Percentiles rank a stretch among this genome's conserved stretches.
phyloP scores from a whole-genome alignment of 1,284 basidiomycete species.

The Ganoderma meredithae region DNA sequence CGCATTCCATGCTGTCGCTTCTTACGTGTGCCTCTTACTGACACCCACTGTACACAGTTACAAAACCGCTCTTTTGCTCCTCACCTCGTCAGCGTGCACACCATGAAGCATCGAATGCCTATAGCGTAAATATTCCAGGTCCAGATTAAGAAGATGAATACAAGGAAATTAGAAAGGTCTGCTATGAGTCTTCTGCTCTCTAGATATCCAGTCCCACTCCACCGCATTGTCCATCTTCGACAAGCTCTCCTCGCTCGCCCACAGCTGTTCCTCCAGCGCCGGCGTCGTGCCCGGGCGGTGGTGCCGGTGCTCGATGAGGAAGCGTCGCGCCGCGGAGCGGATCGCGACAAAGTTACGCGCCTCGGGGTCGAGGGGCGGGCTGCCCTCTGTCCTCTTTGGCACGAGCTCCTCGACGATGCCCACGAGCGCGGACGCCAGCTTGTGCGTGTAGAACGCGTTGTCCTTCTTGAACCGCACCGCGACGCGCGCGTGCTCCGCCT shows the following conservation, averaged over 20 bases:
- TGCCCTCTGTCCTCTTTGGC: constrained; percentile 25
- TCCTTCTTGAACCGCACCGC: constrained; percentile 26
- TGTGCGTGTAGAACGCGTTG: constrained; percentile 32
- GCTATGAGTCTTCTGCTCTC: constrained; percentile 14
- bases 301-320: constrained; percentile 23
- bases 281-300: constrained; percentile 27
- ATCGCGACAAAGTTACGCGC: constrained; percentile 33
- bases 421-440: constrained; percentile 35
- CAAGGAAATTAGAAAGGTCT: constrained; percentile 5
- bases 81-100: background rate
- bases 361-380: constrained; percentile 17
- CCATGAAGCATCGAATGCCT: background rate
- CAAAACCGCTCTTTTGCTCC: constrained; percentile 3
- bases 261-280: constrained; percentile 32
- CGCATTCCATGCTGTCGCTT: background rate
- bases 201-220: constrained; percentile 24
- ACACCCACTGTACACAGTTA: constrained; percentile 6
- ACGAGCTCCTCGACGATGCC: constrained; percentile 34
- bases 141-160: background rate
- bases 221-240: constrained; percentile 31
- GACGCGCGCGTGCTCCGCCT: constrained; percentile 5
- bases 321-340: constrained; percentile 28
- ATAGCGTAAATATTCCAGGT: background rate
- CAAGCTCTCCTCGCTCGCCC: constrained; percentile 32
- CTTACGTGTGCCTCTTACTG: background rate